These are phyloP conservation scores for Tolypocladium amazonense DNA, from an alignment of 2,329 filamentous ascomycete species.

Conservation along the genomic window DNA sequence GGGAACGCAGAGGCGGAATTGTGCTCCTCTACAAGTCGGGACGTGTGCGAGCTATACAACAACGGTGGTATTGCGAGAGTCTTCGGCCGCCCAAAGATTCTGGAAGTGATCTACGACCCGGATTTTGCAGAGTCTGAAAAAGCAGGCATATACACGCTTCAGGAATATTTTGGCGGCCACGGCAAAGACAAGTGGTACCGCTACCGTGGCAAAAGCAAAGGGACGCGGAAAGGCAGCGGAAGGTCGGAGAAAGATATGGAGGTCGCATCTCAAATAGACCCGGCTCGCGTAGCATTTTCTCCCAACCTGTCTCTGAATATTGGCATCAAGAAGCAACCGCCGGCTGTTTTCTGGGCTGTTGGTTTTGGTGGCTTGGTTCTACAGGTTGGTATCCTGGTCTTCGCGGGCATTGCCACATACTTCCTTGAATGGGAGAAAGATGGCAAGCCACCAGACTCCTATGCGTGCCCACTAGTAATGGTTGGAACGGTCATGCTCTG, in stretches of 20 bases:
- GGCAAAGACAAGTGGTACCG: background rate
- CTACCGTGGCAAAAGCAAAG: background rate
- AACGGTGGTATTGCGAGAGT: conserved; percentile 19
- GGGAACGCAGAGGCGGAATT: conserved; percentile 25
- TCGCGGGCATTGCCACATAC: background rate
- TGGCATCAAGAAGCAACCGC: background rate
- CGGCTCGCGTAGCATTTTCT: background rate
- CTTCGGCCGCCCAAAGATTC: conserved; percentile 19
- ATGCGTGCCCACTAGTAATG: background rate
- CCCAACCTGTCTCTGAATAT: background rate
- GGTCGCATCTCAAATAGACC: background rate
- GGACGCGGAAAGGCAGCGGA: background rate
- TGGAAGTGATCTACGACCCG: conserved; percentile 16
- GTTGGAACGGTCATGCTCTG: background rate
- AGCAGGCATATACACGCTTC: background rate
- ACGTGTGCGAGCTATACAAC: conserved; percentile 28
- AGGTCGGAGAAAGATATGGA: background rate
- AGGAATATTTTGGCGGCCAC: background rate
- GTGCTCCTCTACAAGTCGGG: conserved; percentile 25
- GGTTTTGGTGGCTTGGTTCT: background rate
- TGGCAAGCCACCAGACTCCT: background rate
- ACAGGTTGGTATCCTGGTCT: background rate
- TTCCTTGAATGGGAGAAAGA: background rate
- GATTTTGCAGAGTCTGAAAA: background rate
- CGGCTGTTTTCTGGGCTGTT: background rate